These are phyloP conservation scores for Beauveria sp. DNA, from an alignment of 2,329 filamentous ascomycete species.

Conservation along the genomic window DNA sequence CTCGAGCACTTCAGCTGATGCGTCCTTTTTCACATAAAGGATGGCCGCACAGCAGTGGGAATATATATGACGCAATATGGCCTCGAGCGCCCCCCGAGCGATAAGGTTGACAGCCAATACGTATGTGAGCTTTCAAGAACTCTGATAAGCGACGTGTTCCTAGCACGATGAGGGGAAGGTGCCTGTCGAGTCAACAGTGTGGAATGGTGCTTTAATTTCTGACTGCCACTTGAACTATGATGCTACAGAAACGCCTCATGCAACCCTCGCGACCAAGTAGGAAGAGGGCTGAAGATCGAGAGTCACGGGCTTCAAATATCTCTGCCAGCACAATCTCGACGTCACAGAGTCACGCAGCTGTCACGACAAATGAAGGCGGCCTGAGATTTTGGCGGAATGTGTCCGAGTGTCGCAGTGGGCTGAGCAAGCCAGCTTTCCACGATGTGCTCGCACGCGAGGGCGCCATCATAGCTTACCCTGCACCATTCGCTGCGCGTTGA, in stretches of 20 bases:
- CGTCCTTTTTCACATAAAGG: background rate
- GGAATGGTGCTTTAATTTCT: no score
- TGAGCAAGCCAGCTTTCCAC: background rate
- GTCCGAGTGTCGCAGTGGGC: background rate
- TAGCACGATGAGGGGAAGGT: background rate
- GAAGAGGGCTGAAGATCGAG: background rate
- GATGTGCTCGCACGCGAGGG: constrained; percentile 18
- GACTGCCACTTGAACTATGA: background rate
- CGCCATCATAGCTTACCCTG: constrained; percentile 11
- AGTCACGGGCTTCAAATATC: background rate
- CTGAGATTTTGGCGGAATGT: background rate
- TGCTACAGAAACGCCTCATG: background rate
- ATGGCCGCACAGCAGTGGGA: background rate
- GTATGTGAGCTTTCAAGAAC: no score
- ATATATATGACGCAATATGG: background rate
- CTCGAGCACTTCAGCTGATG: constrained; percentile 1
- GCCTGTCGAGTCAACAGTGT: background rate
- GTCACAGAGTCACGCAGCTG: constrained; percentile 11
- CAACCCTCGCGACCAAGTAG: background rate
- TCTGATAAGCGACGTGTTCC: background rate
- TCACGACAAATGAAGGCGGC: background rate
- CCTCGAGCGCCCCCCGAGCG: background rate
- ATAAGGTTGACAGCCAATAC: background rate
- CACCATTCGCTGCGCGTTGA: background rate
- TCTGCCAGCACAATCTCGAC: background rate